A percentile compares a stretch with the other conserved stretches of the same genome.
phyloP scores from a whole-genome alignment of 306 rosid species.

The Luffa acutangula region DNA sequence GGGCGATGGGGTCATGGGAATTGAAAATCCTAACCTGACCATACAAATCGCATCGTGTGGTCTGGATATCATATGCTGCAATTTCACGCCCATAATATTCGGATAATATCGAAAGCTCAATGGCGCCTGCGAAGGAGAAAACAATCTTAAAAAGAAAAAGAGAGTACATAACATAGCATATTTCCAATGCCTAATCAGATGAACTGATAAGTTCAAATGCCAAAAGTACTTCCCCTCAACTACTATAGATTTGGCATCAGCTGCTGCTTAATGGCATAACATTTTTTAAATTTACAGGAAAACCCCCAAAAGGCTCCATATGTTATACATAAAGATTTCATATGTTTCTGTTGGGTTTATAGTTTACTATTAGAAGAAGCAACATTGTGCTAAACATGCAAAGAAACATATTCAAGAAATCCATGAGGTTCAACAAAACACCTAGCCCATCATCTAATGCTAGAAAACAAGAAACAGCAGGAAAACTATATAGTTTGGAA shows the following conservation, averaged over 20 bases:
- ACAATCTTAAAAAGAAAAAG: slow-evolving; percentile 11
- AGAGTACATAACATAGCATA: not conserved
- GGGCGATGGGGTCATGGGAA: not conserved
- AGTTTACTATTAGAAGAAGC: not conserved
- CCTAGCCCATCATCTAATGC: not conserved
- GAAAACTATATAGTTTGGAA: not conserved
- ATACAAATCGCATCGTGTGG: slow-evolving; percentile 86
- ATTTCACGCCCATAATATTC: slow-evolving; percentile 84
- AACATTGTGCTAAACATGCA: not conserved
- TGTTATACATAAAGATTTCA: not conserved
- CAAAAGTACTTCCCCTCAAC: not conserved
- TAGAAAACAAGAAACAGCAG: not conserved
- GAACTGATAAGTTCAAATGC: not conserved
- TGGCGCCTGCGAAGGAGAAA: slow-evolving; percentile 56
- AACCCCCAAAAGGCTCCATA: not conserved
- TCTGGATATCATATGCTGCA: slow-evolving; percentile 90
- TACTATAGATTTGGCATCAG: not conserved
- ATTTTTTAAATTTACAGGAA: not conserved
- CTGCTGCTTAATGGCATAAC: not conserved
- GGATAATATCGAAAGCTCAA: slow-evolving; percentile 86
- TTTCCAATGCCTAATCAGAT: not conserved
- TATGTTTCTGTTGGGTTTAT: not conserved
- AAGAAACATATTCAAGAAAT: not conserved
- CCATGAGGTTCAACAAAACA: not conserved
- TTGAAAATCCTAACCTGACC: slow-evolving; percentile 63